Base-by-base conservation (phyloP, 768 basidiomycete species). In the Serendipita sp. region DNA sequence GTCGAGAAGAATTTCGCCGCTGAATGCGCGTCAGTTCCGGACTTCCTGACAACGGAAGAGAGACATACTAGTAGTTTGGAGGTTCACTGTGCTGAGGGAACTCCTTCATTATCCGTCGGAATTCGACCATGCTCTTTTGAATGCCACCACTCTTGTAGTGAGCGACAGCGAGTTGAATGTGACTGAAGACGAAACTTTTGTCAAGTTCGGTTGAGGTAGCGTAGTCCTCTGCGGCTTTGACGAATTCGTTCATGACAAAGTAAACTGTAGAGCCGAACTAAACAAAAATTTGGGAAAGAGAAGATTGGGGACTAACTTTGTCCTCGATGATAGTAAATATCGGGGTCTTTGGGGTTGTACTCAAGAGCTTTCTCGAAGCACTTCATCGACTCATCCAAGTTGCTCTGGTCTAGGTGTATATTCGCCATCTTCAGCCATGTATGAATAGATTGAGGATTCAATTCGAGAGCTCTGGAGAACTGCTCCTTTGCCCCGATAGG, bases 251-350 rank as follows among this genome's bases (percentile, higher is more conserved):
- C 80, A 93, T 89, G 73, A 98, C 95, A 77, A 98, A 99, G 73
- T 89, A 79, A 44, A 98, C 94, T 91, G 66, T 10, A 35, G 32
- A 63, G 11, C 10, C 10, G 4, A 11, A 30, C 10, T 60, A 34
- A 60, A 32, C 8, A 51, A 18, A 7, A 5, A 32, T 32, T n/a
- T 7, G 13, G 41, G 41, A 52, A n/a, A 23, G 56, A 32, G 8
- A 65, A 47, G 16, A 60, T 8, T 23, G 23, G 23, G 23, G 18
- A 36, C 79, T 56, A 58, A 89, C 90, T 90, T 79, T 99, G 96
- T 51, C 95, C 96, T 69, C 94, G 91, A 74, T 99, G 96, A 75
- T 99, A 99, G 78, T 91, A 98, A 65, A 96, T 91, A 74, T 98
- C 95, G 0, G 95, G 86, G 75, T 98, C 94, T 56, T 84, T 77